Percentiles rank a stretch among this genome's conserved stretches.
phyloP scores from a whole-genome alignment of 192 early-diverging fungal genomes.

The Backusella westeae region DNA sequence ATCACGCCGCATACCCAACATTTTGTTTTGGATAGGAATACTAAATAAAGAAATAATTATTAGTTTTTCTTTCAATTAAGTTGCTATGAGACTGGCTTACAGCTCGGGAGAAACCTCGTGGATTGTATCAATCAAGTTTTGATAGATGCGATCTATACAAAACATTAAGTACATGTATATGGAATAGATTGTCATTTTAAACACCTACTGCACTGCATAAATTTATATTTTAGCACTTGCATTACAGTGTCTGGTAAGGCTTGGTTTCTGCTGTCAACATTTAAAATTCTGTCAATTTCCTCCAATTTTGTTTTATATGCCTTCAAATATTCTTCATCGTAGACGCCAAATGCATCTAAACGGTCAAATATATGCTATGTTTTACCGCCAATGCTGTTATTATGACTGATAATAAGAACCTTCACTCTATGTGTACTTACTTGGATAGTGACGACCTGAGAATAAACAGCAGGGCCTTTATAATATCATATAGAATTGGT shows the following conservation, averaged over 20 bases:
- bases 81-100: constrained; percentile 10
- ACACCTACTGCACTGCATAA: constrained; percentile 33
- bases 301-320: constrained; percentile 58
- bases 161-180: no score
- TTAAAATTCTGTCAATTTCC: constrained; percentile 59
- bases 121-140: constrained; percentile 55
- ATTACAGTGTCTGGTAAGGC: constrained; percentile 39
- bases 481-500: neutral
- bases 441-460: constrained; percentile 31
- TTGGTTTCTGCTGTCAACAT: constrained; percentile 42
- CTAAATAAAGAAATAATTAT: constrained; percentile 9
- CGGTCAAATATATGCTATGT: constrained; percentile 60
- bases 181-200: constrained; percentile 13
- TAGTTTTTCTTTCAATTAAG: neutral
- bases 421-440: neutral
- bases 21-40: constrained; percentile 68
- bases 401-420: neutral
- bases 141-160: constrained; percentile 39
- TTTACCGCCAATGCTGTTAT: no score
- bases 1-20: constrained; percentile 69
- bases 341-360: constrained; percentile 57
- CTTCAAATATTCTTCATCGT: constrained; percentile 50
- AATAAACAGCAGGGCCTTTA: constrained; percentile 31
- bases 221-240: constrained; percentile 41
- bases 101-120: constrained; percentile 69